Percentiles rank a stretch among this genome's conserved stretches.
Evolutionary conservation across 192 early-diverging fungal species (phyloP).

Genomic region (Mortierella claussenii): DNA sequence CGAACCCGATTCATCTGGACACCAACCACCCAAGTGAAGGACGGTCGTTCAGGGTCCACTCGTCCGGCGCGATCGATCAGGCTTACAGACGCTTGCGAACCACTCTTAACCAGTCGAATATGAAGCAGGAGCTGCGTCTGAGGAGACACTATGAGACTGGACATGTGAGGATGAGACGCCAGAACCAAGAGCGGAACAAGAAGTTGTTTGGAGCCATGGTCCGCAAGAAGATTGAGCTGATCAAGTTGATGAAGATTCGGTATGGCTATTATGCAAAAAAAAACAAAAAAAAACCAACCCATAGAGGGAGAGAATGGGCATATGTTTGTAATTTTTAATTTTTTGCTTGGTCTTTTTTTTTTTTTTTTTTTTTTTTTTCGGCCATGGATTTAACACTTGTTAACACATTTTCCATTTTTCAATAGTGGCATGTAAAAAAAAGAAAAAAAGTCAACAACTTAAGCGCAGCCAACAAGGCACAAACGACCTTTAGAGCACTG

Average conservation of each 20-base stretch:
- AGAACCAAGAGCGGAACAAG: slow-evolving; percentile 48
- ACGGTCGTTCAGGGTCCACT: slow-evolving; percentile 35
- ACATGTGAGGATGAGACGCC: slow-evolving; percentile 41
- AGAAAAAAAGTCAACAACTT: not conserved
- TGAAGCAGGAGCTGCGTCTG: slow-evolving; percentile 41
- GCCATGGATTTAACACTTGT: not conserved
- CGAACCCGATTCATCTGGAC: slow-evolving; percentile 51
- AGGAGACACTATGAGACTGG: slow-evolving; percentile 39
- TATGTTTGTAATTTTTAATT: too few species aligned
- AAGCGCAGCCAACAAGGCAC: not conserved
- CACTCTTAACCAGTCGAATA: slow-evolving; percentile 39
- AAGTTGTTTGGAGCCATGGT: slow-evolving; percentile 51
- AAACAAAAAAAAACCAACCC: not conserved
- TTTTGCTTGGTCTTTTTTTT: not conserved
- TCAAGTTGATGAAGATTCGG: slow-evolving; percentile 54
- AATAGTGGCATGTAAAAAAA: slow-evolving; percentile 40
- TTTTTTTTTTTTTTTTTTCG: not conserved
- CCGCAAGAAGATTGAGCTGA: slow-evolving; percentile 51
- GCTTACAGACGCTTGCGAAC: slow-evolving; percentile 35
- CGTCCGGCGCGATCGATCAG: slow-evolving; percentile 14
- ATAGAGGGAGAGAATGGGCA: too few species aligned
- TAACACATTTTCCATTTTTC: not conserved
- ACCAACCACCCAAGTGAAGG: slow-evolving; percentile 39
- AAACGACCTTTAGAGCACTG: not conserved
- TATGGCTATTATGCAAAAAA: slow-evolving; percentile 2